phyloP scores from a whole-genome alignment of 169 alveolate genomes.

The Plasmodium gonderi region DNA sequence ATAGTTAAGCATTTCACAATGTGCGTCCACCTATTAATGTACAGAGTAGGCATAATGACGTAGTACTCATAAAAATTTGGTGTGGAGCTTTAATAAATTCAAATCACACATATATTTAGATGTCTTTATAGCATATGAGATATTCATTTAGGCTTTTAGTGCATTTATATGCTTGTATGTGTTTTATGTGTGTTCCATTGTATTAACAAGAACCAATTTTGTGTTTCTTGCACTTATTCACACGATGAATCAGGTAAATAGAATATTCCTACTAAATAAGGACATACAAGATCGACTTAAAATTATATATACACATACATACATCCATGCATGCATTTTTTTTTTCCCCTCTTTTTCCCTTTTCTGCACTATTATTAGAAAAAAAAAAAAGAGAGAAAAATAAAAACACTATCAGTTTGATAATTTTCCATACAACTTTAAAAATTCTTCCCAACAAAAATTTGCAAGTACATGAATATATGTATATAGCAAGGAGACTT shows the following conservation, averaged over 20 bases:
- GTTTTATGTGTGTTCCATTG: no score
- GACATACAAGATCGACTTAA: no score
- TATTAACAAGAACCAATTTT: no score
- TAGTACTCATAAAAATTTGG: background rate
- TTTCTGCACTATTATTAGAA: background rate
- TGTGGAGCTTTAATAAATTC: background rate
- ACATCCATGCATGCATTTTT: background rate
- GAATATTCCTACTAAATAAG: no score
- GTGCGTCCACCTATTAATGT: background rate
- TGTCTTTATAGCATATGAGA: background rate
- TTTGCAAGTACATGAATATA: background rate
- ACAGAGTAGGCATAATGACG: background rate
- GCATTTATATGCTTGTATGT: background rate
- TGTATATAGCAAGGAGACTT: background rate
- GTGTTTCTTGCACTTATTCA: no score
- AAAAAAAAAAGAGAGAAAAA: background rate
- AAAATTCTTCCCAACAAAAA: background rate
- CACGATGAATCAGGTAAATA: no score
- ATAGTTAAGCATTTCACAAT: background rate
- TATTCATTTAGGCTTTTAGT: background rate
- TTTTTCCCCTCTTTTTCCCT: background rate
- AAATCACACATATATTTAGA: background rate
- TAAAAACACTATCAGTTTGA: background rate
- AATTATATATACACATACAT: background rate
- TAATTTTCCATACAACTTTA: background rate